These are phyloP conservation scores for Pyronema domesticum DNA, from an alignment of 495 filamentous ascomycete species.

Conservation along the genomic window DNA sequence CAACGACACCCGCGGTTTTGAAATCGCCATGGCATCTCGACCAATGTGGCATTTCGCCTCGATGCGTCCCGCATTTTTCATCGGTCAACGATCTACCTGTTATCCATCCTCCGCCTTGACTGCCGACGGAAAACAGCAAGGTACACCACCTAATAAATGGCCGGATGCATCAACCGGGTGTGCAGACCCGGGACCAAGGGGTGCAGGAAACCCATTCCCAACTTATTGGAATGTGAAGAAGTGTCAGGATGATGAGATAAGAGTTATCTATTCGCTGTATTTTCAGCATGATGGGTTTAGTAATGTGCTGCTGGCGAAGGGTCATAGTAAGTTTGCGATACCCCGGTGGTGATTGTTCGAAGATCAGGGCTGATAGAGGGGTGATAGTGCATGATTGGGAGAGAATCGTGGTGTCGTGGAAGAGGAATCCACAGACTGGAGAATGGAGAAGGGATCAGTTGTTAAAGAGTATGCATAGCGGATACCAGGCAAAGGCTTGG, in stretches of 20 bases:
- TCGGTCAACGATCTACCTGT: conserved; percentile 6
- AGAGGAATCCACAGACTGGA: conserved; percentile 4
- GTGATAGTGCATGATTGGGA: conserved; percentile 15
- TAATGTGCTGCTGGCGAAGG: conserved; percentile 9
- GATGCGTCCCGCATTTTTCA: conserved; percentile 1
- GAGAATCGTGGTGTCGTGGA: conserved; percentile 19
- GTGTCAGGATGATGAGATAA: conserved; percentile 12
- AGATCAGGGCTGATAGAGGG: not conserved
- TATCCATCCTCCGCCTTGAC: conserved; percentile 14
- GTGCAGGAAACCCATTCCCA: conserved; percentile 13
- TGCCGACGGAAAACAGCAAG: conserved; percentile 14
- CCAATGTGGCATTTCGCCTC: conserved; percentile 19
- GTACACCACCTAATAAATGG: conserved; percentile 10
- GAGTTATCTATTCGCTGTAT: conserved; percentile 16
- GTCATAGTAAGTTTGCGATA: conserved; percentile 10
- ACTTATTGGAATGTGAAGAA: conserved; percentile 18
- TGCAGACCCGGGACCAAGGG: conserved; percentile 9
- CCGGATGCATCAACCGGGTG: conserved; percentile 14
- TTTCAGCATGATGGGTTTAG: conserved; percentile 18
- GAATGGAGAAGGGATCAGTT: conserved; percentile 13
- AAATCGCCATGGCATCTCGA: conserved; percentile 17
- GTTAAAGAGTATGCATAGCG: conserved; percentile 16
- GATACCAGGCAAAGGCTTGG: conserved; percentile 17
- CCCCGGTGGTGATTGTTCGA: not conserved
- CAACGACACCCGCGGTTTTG: conserved; percentile 10